Base-by-base conservation (phyloP, 352 stramenopile genomes). In the Phytophthora chlamydospora region DNA sequence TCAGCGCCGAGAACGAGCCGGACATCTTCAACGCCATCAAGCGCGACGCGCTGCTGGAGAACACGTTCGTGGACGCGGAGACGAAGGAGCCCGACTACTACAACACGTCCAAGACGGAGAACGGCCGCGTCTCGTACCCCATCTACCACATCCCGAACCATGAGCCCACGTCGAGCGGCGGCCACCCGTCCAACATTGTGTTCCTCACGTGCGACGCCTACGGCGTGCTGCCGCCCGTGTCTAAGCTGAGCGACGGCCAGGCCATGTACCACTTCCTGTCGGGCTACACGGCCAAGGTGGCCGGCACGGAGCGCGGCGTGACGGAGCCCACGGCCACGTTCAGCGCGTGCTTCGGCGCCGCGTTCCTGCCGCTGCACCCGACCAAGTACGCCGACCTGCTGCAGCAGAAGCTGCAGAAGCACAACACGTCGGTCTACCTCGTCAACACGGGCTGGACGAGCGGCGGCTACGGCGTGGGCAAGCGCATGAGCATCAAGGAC, bases 241-340 rank as follows among this genome's bases (percentile, higher is more conserved):
- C 95, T 17, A 98, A 97, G 65, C 80, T 99, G 29, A 96, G 71
- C 59, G 69, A 85, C 45, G 94, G 89, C 16, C 96, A 99, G 83
- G 97, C 97, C 56, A 98, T 98, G 93, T 99, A 99, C 77, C 96
- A 99, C 75, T 99, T 99, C 78, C 81, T 99, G 39, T 98, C 87
- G 38, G 97, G 97, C 43, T 99, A 99, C 83, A 99, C 97, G 17
- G 97, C 97, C 54, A 99, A 99, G 81, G 97, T 99, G 58, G 97
- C 97, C 31, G 97, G 97, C 59, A 99, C 97, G 29, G 97, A 99
- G 78, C 88, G 96, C 58, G 97, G 97, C 44, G 85, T 99, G 44
- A 98, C 85, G 35, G 96, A 99, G 73, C 97, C 97, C 16, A 87
- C 79, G 46, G 88, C 97, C 14, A 99, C 93, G 33, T 99, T 99